These are phyloP conservation scores for Punica granatum DNA, from an alignment of 345 rosid species.

Conservation along the genomic window DNA sequence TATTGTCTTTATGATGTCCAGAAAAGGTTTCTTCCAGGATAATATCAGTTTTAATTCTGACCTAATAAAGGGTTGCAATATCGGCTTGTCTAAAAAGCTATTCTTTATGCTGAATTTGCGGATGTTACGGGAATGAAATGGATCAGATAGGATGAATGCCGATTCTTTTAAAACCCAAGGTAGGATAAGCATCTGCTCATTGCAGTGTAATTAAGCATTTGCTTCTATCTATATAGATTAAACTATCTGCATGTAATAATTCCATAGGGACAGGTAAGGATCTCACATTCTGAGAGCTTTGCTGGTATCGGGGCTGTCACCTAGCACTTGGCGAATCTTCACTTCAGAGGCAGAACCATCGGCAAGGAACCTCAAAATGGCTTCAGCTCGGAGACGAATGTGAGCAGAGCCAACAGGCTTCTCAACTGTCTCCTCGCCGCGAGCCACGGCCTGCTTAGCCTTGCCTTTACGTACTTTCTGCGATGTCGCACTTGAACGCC, in stretches of 20 bases:
- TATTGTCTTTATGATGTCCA: too few relatives aligned
- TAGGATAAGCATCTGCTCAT: background rate
- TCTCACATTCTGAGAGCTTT: conserved; percentile 85
- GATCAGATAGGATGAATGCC: background rate
- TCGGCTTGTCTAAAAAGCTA: background rate
- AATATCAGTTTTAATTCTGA: background rate
- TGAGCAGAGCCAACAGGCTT: conserved; percentile 29
- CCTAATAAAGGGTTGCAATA: background rate
- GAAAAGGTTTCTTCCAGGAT: background rate
- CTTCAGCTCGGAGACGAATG: conserved; percentile 60
- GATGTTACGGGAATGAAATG: background rate
- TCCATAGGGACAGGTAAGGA: background rate
- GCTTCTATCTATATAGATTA: background rate
- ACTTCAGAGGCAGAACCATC: conserved; percentile 56
- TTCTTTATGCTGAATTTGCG: background rate
- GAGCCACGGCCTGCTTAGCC: conserved; percentile 12
- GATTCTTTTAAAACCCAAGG: background rate
- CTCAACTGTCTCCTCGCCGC: conserved; percentile 15
- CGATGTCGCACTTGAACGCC: conserved; percentile 34
- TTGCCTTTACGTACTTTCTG: background rate
- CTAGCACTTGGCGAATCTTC: conserved; percentile 61
- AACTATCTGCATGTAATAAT: background rate
- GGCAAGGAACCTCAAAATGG: conserved; percentile 67
- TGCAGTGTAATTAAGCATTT: background rate
- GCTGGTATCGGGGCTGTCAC: conserved; percentile 96